Evolutionary conservation across 352 stramenopile genomes (phyloP), one percentile per base, ranked within the genome.

Genomic region (Pythium sp.): DNA sequence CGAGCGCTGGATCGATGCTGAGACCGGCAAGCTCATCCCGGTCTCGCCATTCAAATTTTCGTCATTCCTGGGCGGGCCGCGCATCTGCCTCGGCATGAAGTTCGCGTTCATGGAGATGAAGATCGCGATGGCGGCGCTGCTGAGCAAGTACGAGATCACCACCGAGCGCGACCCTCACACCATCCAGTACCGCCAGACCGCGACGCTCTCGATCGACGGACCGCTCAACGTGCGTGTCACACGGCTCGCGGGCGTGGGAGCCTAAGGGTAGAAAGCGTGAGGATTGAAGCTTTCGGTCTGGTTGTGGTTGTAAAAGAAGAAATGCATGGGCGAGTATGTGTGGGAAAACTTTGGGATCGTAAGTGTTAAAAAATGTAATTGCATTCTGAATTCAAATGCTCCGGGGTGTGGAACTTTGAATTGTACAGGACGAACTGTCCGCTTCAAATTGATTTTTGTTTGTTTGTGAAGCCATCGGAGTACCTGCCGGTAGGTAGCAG

Each of bases 61-160:
- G 6, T 80, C 76, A 0, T 94, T 96, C 66, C 65, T 87, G 12
- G 85, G 75, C 24, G 88, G 88, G 0, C 80, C 78, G 8, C 85
- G 87, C 22, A 77, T 78, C n/a, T 95, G 85, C 51, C 36, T 94
- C 8, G 87, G 87, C 12, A 81, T 84, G 72, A 86, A 87, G 61
- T 81, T 90, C 53, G 84, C 79, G 11, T 58, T 92, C 51, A 68
- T 84, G 1, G 84, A 91, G 67, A 71, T 90, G 59, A 91, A 91
- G 62, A 87, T 86, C 38, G 74, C 78, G 0, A 69, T 92, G 2
- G 79, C 82, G 3, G 74, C 78, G 14, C 65, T 92, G 9, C 67
- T 91, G 38, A 82, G 72, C 64, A 72, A 76, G 20, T 87, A 86
- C 51, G 73, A 88, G 47, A 72, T 89, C 8, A 73, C 55, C 8